Percentiles rank a stretch among this genome's conserved stretches.
These are phyloP conservation scores for Boletus reticuloceps DNA, from an alignment of 768 basidiomycete genomes.

Conservation along the genomic window DNA sequence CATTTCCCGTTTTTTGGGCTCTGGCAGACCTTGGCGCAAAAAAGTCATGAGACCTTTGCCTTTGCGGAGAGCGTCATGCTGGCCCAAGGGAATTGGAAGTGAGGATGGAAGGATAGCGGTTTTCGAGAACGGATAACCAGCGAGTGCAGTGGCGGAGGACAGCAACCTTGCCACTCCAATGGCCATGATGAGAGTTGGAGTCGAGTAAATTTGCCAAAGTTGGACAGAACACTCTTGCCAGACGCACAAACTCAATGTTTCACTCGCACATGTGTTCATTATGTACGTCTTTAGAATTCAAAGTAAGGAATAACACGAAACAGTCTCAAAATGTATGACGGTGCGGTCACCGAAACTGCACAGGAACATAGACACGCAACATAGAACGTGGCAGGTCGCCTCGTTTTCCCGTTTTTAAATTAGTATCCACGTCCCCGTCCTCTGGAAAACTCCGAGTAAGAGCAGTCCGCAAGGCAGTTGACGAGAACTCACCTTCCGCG, in stretches of 20 bases:
- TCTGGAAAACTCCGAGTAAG: constrained; percentile 35
- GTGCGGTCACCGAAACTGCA: constrained; percentile 9
- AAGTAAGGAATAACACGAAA: constrained; percentile 23
- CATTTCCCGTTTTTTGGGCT: constrained; percentile 67
- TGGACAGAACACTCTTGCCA: background rate
- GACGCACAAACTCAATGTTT: background rate
- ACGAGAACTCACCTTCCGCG: constrained; percentile 66
- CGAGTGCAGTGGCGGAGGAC: constrained; percentile 18
- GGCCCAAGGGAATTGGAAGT: constrained; percentile 35
- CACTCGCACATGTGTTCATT: constrained; percentile 17
- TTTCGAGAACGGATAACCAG: constrained; percentile 70
- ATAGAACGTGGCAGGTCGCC: constrained; percentile 13
- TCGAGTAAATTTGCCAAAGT: constrained; percentile 13
- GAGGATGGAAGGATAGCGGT: constrained; percentile 53
- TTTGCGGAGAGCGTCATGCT: constrained; percentile 46
- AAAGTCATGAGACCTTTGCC: constrained; percentile 82
- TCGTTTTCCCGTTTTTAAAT: constrained; percentile 23
- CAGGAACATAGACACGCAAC: constrained; percentile 6
- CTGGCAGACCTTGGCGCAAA: constrained; percentile 61
- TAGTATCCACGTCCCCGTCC: constrained; percentile 73
- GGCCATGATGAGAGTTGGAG: constrained; percentile 8
- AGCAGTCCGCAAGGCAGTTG: constrained; percentile 7
- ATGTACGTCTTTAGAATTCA: constrained; percentile 29
- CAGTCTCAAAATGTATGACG: constrained; percentile 18
- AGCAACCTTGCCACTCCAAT: constrained; percentile 18